Evolutionary conservation across 2,329 filamentous ascomycete genomes (phyloP), one percentile per base, ranked within the genome.

Genomic region (Penicillium frequentans): DNA sequence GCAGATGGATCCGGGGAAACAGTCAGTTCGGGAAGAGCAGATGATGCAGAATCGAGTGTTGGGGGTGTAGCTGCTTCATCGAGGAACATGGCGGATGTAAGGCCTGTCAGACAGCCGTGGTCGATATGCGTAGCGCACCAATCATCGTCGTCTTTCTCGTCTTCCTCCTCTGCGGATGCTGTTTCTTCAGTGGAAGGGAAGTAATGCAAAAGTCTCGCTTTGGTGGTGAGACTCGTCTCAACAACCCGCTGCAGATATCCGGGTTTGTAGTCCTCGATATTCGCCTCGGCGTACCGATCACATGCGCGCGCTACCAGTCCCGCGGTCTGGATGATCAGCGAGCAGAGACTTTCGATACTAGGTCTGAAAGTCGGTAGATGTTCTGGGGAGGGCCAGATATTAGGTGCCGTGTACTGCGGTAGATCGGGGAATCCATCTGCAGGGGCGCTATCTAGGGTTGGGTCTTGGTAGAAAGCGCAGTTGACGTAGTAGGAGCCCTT

Each of bases 11-110:
- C 93, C 0, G 95, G 93, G 3, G 91, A 92, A 0, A 81, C 70
- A 1, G 86, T 73, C 0, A 97, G 84, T 75, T 97, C 93, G 0
- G 82, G 77, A 16, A 64, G 59, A 69, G 39, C 63, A 60, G 63
- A 65, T 49, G 67, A 77, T 70, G 43, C 76, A 64, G 39, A 77
- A 66, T 57, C 66, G 60, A 60, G 78, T 66, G 58, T 61, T 35
- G 69, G 67, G 16, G 63, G 61, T 27, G 78, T 67, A 10, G 70
- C 71, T 0, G 77, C 76, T 77, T 98, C 93, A 70, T 98, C 91
- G 60, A 98, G 83, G 74, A 96, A 98, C 92, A 98, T 96, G 64
- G 93, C 93, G 2, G 90, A 93, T 0, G 95, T 99, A 33, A 99
- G 82, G 14, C 93, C 93, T 0, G 95, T 99, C 31, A 99, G 82